phyloP scores from a whole-genome alignment of 2,329 filamentous ascomycete species.

The Huntiella savannae region DNA sequence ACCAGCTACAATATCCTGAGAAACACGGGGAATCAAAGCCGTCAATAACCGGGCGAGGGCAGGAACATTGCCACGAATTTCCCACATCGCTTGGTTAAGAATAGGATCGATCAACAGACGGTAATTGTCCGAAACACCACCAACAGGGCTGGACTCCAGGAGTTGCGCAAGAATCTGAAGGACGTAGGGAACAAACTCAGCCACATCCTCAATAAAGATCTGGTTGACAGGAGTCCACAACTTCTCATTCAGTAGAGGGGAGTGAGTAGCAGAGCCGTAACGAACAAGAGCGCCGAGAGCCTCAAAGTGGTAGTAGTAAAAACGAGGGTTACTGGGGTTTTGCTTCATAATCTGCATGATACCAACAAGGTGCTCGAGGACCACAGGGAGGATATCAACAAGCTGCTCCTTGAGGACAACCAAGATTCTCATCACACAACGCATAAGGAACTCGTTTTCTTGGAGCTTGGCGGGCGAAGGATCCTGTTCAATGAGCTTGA shows the following conservation, averaged over 20 bases:
- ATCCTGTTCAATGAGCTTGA: conserved; percentile 77
- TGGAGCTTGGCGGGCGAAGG: conserved; percentile 78
- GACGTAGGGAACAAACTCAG: conserved; percentile 89
- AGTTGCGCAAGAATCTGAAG: conserved; percentile 90
- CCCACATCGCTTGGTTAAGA: conserved; percentile 70
- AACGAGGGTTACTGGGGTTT: conserved; percentile 92
- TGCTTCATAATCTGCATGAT: conserved; percentile 84
- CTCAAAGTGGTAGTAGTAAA: conserved; percentile 98
- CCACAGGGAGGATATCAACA: conserved; percentile 50
- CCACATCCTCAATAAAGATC: conserved; percentile 64
- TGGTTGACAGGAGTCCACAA: conserved; percentile 70
- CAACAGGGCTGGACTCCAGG: conserved; percentile 65
- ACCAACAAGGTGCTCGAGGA: conserved; percentile 67
- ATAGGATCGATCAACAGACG: conserved; percentile 60
- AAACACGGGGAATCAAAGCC: conserved; percentile 63
- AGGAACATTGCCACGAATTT: conserved; percentile 80
- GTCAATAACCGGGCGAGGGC: conserved; percentile 71
- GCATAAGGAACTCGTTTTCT: conserved; percentile 97
- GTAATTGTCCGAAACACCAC: conserved; percentile 64
- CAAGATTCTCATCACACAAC: conserved; percentile 91
- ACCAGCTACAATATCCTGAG: conserved; percentile 51
- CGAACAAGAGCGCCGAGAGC: conserved; percentile 70
- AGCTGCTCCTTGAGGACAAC: conserved; percentile 82
- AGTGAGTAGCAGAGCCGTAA: conserved; percentile 45
- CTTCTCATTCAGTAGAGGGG: conserved; percentile 56